Evolutionary conservation across 2,329 filamentous ascomycete species (phyloP), one percentile per base, ranked within the genome.

Genomic region (Pezicula rhizophila): DNA sequence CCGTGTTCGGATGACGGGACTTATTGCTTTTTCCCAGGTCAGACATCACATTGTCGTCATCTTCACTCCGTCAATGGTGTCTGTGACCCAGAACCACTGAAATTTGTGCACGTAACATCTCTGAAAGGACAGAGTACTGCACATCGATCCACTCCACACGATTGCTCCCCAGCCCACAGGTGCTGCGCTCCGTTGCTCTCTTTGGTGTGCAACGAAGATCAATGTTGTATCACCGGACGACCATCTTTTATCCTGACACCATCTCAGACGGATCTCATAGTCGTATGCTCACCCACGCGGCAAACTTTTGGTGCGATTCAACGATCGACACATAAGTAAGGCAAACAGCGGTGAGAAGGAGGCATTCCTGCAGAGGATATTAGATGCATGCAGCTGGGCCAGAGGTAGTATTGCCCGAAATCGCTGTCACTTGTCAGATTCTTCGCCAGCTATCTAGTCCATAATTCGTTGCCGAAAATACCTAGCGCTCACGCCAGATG

Each of bases 321-420:
- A 47, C 48, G 47, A 50, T 47, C 50, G 57, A 57, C 57, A 57
- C 52, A 57, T 39, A 37, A 42, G 20, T 17, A 42, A 49, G 38
- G 47, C 51, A 59, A 58, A 59, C 55, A 56, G 58, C 57, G 58
- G 58, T 61, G 58, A 60, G 43, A 33, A 38, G 38, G 45, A 37
- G 38, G 43, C 46, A 38, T 31, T 15, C 33, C 15, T 26, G 33
- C 44, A 46, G 40, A 12, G 17, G 12, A 37, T 20, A 8, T 26
- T 33, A 28, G 17, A 49, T 50, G 48, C 46, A 55, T 40, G 15
- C 48, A 34, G 20, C 43, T 42, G 33, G 28, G 28, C 28, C 28
- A 31, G 28, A 31, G 28, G 28, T 31, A 12, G 28, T 31, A 25
- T 52, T 42, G 48, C 48, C 48, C 46, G 46, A 44, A 42, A 50